Evolutionary conservation across 2,329 filamentous ascomycete genomes (phyloP), one percentile per base, ranked within the genome.

Genomic region (Diaporthe vaccinii): DNA sequence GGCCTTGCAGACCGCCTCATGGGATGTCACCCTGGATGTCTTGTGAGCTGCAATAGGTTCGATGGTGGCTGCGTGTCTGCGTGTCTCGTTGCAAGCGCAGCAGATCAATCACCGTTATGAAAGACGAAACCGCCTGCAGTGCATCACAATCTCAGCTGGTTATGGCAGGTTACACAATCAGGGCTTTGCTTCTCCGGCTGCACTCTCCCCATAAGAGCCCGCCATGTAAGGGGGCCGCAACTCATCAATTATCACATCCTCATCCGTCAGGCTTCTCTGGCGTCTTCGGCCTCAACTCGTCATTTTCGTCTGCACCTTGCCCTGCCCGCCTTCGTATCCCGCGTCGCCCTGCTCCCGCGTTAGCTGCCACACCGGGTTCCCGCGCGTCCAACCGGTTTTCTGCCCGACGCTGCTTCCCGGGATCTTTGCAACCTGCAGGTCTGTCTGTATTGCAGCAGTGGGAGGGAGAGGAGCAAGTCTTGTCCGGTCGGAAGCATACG

Each of bases 191-290:
- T 68, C 25, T 68, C n/a, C 58, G 51, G 28, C 25, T 72, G 69
- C 74, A 62, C 68, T 75, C 70, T 44, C 67, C 67, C 57, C 44
- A 67, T 61, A 65, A 73, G 68, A 67, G 69, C 46, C 59, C 34
- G 39, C 68, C 73, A 70, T 73, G 70, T 75, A 75, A 75, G 69
- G 39, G 58, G 41, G 20, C 61, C 25, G 74, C 69, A 68, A 57
- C 46, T 68, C 69, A 62, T 75, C 74, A 73, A 49, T 28, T 68
- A 62, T 73, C 69, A 73, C n/a, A 73, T 65, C 68, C 58, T 65
- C 61, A 49, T 44, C 46, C 59, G 72, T 44, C 59, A 65, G 51
- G 51, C 59, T 25, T 39, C 39, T 25, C 61, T 55, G n/a, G 34
- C n/a, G 17, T 53, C 58, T 39, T 65, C n/a, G 57, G 61, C 61